Percentiles rank a stretch among this genome's conserved stretches.
These are phyloP conservation scores for Marvania coccoides DNA, from an alignment of 139 green algal species.

Conservation along the genomic window DNA sequence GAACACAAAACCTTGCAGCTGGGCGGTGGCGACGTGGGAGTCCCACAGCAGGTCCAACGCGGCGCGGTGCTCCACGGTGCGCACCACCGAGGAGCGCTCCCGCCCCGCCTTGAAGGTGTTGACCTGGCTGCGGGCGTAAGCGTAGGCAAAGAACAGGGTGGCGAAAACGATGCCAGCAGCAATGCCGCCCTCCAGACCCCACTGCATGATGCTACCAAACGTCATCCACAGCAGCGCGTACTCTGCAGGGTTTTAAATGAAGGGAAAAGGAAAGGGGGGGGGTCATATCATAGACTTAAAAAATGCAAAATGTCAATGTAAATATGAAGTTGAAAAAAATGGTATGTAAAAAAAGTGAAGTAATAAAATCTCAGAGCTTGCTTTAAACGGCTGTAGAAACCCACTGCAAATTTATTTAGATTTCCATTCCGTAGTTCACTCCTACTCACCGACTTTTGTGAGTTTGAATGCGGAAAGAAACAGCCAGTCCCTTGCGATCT, in stretches of 20 bases:
- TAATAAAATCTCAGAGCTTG: too few species aligned
- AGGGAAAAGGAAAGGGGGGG: not conserved
- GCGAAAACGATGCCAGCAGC: slow-evolving; percentile 53
- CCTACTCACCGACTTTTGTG: not conserved
- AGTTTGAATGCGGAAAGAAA: slow-evolving; percentile 46
- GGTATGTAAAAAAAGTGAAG: too few species aligned
- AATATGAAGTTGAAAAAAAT: too few species aligned
- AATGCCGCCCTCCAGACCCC: slow-evolving; percentile 53
- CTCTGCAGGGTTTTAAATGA: slow-evolving; percentile 29
- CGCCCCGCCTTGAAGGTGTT: slow-evolving; percentile 35
- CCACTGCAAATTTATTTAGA: too few species aligned
- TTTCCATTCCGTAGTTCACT: too few species aligned
- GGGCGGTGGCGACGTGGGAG: slow-evolving; percentile 35
- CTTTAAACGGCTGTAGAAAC: too few species aligned
- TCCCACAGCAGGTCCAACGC: slow-evolving; percentile 34
- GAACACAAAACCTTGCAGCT: slow-evolving; percentile 74
- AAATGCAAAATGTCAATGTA: too few species aligned
- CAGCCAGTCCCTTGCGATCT: slow-evolving; percentile 64
- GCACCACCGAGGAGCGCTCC: slow-evolving; percentile 31
- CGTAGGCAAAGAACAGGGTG: slow-evolving; percentile 60
- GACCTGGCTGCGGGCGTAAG: slow-evolving; percentile 40
- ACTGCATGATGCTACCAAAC: slow-evolving; percentile 60
- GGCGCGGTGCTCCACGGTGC: slow-evolving; percentile 29
- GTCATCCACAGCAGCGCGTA: slow-evolving; percentile 64
- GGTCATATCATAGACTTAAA: too few species aligned